Conservation (phyloP, 164 flowering plant genomes). For the Santalum album region DNA sequence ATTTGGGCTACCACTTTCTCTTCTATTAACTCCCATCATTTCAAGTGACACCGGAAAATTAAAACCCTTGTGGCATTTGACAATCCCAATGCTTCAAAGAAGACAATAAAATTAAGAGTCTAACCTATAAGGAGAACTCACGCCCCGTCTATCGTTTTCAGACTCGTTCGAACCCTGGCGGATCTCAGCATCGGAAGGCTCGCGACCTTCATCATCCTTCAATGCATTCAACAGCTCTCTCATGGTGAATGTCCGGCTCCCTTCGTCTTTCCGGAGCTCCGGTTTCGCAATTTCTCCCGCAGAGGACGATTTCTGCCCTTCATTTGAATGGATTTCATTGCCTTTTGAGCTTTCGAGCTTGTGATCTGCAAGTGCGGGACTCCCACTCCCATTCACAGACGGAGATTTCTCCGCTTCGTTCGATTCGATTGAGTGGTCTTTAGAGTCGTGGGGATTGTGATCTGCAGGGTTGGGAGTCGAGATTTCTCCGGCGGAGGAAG, state of each 20-base stretch:
- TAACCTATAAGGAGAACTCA: conserved; percentile 41
- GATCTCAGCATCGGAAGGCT: conserved; percentile 15
- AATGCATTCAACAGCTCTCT: conserved; percentile 66
- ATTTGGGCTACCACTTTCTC: too few species aligned
- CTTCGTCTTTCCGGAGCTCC: conserved; percentile 42
- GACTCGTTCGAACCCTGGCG: conserved; percentile 1
- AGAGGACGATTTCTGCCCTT: conserved; percentile 4
- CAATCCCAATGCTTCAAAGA: too few species aligned
- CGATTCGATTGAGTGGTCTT: neutral
- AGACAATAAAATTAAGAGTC: too few species aligned
- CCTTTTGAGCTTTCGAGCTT: conserved; percentile 14
- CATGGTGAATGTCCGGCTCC: conserved; percentile 69
- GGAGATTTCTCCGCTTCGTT: neutral
- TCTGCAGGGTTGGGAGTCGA: neutral
- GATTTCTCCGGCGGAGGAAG: neutral
- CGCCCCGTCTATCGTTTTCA: conserved; percentile 15
- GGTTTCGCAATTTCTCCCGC: conserved; percentile 9
- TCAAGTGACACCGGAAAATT: too few species aligned
- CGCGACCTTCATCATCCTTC: conserved; percentile 37
- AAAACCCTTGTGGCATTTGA: too few species aligned
- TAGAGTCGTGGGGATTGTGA: neutral
- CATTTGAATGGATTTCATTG: conserved; percentile 21
- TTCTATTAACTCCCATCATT: too few species aligned
- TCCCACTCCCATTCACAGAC: neutral
- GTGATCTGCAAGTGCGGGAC: conserved; percentile 12